Base-by-base conservation (phyloP, 306 rosid genomes). In the Lablab purpureus region DNA sequence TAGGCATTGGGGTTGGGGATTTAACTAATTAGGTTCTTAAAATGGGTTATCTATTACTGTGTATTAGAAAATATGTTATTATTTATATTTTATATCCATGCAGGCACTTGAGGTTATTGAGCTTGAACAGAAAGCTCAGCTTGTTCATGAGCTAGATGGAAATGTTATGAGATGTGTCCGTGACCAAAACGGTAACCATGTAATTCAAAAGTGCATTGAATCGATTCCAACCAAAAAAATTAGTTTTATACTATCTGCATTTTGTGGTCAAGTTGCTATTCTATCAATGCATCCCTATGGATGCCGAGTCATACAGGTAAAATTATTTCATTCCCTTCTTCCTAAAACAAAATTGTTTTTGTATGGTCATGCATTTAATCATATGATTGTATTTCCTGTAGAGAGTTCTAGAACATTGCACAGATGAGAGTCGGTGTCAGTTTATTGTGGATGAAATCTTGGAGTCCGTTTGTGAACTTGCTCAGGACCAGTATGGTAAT, bases 51-150 rank as follows among this genome's bases (percentile, higher is more conserved):
- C 41, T 54, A 9, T 68, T 23, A 55, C 18, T 66, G 6, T 55
- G 54, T 18, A n/a, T 47, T 46, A 34, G 67, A 71, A 51, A 40
- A 22, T 17, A 14, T 13, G 4, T 73, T 55, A 27, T 56, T 63
- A 37, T 63, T 59, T 64, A 58, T 78, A 71, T 78, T 74, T n/a
- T 71, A 66, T 83, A 22, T 49, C 43, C 34, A 23, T 56, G 46
- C 75, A 86, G 89, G 89, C 89, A 65, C 89, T 86, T 58, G 89
- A 86, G 67, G 89, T 86, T 72, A 83, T 86, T 83, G 87, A 86
- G 64, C 85, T 40, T 66, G 89, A 83, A 65, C 89, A 86, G 67
- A 86, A 76, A 84, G 87, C 83, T 67, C 84, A 71, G 74, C 89
- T 86, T 66, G 87, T 86, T 62, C 85, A 32, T 47, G 89, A 86